phyloP scores from a whole-genome alignment of 306 rosid species.

The Senna siamea region DNA sequence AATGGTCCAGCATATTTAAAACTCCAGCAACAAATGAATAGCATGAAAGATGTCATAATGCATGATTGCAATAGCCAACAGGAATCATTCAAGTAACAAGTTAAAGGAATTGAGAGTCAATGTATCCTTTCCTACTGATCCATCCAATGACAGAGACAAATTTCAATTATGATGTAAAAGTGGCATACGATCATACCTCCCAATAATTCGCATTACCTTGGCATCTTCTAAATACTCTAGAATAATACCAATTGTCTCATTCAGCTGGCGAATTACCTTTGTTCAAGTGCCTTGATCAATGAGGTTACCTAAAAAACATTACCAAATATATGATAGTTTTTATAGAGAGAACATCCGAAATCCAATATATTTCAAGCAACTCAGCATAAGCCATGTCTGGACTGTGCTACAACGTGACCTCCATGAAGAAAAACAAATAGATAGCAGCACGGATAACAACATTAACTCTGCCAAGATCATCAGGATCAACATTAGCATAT shows the following conservation, averaged over 20 bases:
- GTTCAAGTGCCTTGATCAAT: constrained; percentile 61
- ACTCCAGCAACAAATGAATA: constrained; percentile 14
- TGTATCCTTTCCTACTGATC: constrained; percentile 8
- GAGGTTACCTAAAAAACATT: constrained; percentile 51
- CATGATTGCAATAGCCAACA: constrained; percentile 10
- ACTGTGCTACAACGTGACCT: background rate
- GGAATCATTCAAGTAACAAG: constrained; percentile 17
- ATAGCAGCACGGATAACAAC: background rate
- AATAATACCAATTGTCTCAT: constrained; percentile 77
- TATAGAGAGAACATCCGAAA: background rate
- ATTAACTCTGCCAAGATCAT: no score
- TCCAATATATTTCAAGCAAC: background rate
- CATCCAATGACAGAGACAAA: constrained; percentile 12
- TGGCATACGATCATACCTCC: constrained; percentile 60
- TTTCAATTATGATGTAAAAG: background rate
- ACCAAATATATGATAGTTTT: constrained; percentile 32
- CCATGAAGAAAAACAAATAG: background rate
- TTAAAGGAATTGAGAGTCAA: background rate
- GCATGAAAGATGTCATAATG: constrained; percentile 27
- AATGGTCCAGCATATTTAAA: constrained; percentile 31
- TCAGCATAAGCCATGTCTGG: background rate
- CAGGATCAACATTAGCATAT: constrained; percentile 11
- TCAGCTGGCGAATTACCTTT: constrained; percentile 70
- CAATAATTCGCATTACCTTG: constrained; percentile 86
- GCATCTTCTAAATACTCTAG: constrained; percentile 92